Conservation (phyloP, 192 early-diverging fungal species). For the Backusella parvicylindrica region DNA sequence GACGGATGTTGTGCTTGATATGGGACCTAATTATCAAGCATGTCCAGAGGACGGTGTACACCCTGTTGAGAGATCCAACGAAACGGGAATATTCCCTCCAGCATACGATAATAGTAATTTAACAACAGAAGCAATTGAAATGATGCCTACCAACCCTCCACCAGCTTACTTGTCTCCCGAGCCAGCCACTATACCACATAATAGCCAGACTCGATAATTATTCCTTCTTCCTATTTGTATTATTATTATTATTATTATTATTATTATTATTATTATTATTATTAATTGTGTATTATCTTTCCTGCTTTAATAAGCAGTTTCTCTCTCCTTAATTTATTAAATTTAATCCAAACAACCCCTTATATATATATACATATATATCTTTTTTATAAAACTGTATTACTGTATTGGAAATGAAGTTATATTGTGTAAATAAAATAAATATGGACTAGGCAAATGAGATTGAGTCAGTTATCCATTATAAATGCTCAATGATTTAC, state of each 20-base stretch:
- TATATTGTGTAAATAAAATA: too few relatives aligned
- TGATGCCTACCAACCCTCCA: background rate
- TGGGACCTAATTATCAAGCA: background rate
- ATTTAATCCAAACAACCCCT: background rate
- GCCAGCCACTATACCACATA: background rate
- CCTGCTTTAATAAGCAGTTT: background rate
- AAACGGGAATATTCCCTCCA: background rate
- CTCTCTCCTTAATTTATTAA: background rate
- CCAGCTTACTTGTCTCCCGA: background rate
- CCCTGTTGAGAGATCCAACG: background rate
- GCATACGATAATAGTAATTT: background rate
- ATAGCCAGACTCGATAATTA: background rate
- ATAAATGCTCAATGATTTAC: too few relatives aligned
- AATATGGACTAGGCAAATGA: too few relatives aligned
- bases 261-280: slow-evolving; percentile 3
- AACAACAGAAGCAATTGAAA: background rate
- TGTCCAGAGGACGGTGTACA: background rate
- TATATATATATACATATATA: background rate
- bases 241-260: background rate
- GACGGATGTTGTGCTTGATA: slow-evolving; percentile 9
- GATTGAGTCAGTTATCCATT: too few relatives aligned
- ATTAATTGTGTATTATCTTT: slow-evolving; percentile 4
- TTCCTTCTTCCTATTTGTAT: background rate
- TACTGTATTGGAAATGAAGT: too few relatives aligned
- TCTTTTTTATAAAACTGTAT: too few relatives aligned